phyloP scores from a whole-genome alignment of 345 rosid species.

The Microthlaspi erraticum region DNA sequence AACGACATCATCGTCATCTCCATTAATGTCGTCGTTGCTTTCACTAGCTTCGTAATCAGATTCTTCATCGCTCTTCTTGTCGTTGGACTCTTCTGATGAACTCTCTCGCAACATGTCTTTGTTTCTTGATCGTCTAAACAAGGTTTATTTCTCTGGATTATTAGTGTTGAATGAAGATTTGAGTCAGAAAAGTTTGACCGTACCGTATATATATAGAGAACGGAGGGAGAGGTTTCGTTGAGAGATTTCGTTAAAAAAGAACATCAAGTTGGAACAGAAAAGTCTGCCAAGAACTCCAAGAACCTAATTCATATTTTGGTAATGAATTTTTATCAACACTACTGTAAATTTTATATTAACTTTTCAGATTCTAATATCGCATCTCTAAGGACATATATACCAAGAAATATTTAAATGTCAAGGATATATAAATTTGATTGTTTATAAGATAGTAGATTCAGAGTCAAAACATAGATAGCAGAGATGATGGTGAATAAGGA shows the following conservation, averaged over 20 bases:
- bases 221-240: no score
- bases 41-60: not conserved
- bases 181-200: not conserved
- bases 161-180: not conserved
- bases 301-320: not conserved
- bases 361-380: not conserved
- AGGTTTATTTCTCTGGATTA: not conserved
- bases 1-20: not conserved
- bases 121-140: conserved; percentile 6
- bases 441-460: no score
- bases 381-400: not conserved
- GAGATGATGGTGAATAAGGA: not conserved
- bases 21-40: not conserved
- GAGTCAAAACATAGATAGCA: not conserved
- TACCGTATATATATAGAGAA: not conserved
- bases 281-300: not conserved
- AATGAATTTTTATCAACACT: not conserved
- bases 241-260: not conserved
- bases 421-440: not conserved
- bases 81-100: not conserved
- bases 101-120: not conserved
- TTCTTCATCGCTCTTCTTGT: not conserved
- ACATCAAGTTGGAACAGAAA: no score
- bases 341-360: not conserved
- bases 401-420: not conserved